Evolutionary conservation across 352 stramenopile genomes (phyloP), one percentile per base, ranked within the genome.

Genomic region (Phytophthora pseudosyringae): DNA sequence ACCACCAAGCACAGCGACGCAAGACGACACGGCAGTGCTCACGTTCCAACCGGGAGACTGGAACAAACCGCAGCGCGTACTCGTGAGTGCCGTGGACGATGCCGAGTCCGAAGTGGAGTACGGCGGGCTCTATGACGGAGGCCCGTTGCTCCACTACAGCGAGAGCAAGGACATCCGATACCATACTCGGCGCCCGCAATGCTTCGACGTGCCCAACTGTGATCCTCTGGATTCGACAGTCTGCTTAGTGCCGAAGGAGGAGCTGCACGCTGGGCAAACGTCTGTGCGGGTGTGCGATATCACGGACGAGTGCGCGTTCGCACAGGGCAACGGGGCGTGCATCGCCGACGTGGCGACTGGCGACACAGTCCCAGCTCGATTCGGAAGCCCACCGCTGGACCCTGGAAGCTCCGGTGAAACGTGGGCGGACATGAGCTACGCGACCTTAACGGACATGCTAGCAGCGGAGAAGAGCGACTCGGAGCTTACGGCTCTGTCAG

Each of bases 101-200:
- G 33, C 41, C 1, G 15, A 81, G 4, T 91, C 83, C 0, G 85
- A 94, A 33, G 73, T 71, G 15, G 85, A 92, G 53, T 87, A 77
- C 35, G 72, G 80, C 5, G 83, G 85, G 1, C 65, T 94, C 0
- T 78, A 94, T 29, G 74, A 54, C 35, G 85, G 85, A 9, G 85
- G 85, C 0, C 49, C 72, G 4, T 49, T 94, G 2, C 26, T 89
- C 0, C 85, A 92, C 41, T 88, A 78, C 47, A 77, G 72, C 0
- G 62, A 67, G 15, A 94, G 85, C 32, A 71, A 68, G 25, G 85
- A 94, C 50, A 72, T 81, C 9, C 66, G 83, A 10, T 94, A 94
- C 38, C 74, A 87, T 40, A 89, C 85, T 8, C 66, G 74, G 0
- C 78, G 80, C 2, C 85, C 83, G 2, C 57, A 59, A n/a, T 94